Evolutionary conservation across 1,284 basidiomycete genomes (phyloP).

Genomic region (Mrakiaceae sp.): DNA sequence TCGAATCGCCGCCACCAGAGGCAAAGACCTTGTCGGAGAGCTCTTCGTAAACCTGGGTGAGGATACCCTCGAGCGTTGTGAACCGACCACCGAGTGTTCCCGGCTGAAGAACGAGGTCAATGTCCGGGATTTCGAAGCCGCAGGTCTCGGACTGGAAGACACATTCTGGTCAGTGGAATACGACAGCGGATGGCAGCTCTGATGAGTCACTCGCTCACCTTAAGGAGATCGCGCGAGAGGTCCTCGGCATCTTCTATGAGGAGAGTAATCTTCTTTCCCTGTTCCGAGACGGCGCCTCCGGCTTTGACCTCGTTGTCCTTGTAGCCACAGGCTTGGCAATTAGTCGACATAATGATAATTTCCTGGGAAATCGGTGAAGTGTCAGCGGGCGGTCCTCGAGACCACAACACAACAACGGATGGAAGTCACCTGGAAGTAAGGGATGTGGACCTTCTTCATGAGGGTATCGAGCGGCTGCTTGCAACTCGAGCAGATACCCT

Average conservation of each 20-base stretch:
- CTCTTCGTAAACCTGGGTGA: slow-evolving; percentile 92
- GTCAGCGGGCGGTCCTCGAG: no score
- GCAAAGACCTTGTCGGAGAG: slow-evolving; percentile 82
- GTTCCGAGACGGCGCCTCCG: slow-evolving; percentile 70
- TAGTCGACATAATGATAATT: slow-evolving; percentile 96
- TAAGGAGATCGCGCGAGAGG: slow-evolving; percentile 84
- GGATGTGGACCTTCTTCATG: slow-evolving; percentile 96
- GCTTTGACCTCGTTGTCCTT: slow-evolving; percentile 97
- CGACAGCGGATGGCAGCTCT: background rate
- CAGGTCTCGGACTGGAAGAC: slow-evolving; percentile 69
- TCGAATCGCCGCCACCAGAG: slow-evolving; percentile 45
- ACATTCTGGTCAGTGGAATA: background rate
- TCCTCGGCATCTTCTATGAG: slow-evolving; percentile 90
- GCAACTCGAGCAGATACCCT: slow-evolving; percentile 80
- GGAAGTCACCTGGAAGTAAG: slow-evolving; percentile 79
- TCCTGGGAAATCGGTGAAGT: slow-evolving; percentile 44
- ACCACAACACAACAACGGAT: background rate
- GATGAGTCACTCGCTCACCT: slow-evolving; percentile 42
- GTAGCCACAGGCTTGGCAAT: slow-evolving; percentile 90
- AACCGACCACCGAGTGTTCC: slow-evolving; percentile 98
- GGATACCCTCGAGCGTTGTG: slow-evolving; percentile 90
- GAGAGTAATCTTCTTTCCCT: slow-evolving; percentile 77
- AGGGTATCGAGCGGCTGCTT: slow-evolving; percentile 69
- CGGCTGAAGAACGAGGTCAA: slow-evolving; percentile 80
- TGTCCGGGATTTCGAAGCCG: slow-evolving; percentile 84